Evolutionary conservation across 148 eudicot species (phyloP).

Genomic region (Vaccinium corymbosum): DNA sequence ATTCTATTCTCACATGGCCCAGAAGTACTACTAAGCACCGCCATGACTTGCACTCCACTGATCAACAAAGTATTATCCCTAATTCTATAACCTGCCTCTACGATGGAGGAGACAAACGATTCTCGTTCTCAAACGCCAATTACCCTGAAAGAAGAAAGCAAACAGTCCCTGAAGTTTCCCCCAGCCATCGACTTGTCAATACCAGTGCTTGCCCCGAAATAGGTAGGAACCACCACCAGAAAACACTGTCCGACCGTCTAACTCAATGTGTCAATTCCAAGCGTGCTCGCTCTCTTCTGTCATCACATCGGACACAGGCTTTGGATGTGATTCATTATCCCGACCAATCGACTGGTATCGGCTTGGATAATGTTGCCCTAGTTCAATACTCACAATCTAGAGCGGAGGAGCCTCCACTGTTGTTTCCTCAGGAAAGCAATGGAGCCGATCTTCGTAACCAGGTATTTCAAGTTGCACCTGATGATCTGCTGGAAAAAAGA

Average conservation of each 20-base stretch:
- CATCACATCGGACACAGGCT: constrained; percentile 27
- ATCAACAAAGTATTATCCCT: constrained; percentile 3
- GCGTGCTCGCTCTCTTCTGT: constrained; percentile 71
- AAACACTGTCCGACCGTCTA: constrained; percentile 18
- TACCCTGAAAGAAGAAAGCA: constrained; percentile 16
- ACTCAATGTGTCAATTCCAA: constrained; percentile 19
- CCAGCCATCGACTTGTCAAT: constrained; percentile 21
- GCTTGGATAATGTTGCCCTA: constrained; percentile 19
- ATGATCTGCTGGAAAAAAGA: constrained; percentile 28
- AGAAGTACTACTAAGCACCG: background rate
- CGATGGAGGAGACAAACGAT: constrained; percentile 20
- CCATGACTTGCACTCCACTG: background rate
- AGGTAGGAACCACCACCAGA: constrained; percentile 15
- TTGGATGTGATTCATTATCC: constrained; percentile 5
- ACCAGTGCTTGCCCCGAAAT: constrained; percentile 17
- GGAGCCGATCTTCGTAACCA: constrained; percentile 15
- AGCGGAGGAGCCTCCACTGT: background rate
- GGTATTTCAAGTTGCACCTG: constrained; percentile 26
- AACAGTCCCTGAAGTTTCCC: constrained; percentile 4
- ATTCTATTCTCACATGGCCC: constrained; percentile 15
- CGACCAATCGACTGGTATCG: constrained; percentile 9
- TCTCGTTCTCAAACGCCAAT: constrained; percentile 19
- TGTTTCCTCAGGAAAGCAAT: background rate
- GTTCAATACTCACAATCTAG: constrained; percentile 14
- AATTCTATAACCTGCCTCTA: background rate